Base-by-base conservation (phyloP, 192 early-diverging fungal species). In the Coemansia sp. region DNA sequence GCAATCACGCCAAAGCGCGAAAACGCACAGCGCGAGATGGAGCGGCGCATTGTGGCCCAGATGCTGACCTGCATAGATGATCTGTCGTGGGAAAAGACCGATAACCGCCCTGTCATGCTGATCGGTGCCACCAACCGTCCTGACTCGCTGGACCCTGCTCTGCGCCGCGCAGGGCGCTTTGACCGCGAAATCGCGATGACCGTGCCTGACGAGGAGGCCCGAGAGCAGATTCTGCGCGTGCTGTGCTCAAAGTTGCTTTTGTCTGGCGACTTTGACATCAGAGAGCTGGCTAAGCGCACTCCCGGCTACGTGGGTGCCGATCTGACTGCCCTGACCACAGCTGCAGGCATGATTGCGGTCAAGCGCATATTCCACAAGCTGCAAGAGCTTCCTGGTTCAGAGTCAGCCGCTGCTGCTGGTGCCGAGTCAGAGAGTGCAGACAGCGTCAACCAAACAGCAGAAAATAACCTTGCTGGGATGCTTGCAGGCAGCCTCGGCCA, bases 251-350 rank as follows among this genome's bases (percentile, higher is more conserved):
- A 93, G 61, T 79, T 97, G 40, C 84, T 87, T 14, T 67, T 98
- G 11, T 76, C 89, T 2, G 95, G 94, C 20, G 89, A 91, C 49
- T 89, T 99, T 80, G 91, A 96, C 73, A 70, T 76, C 56, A 72
- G 74, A 25, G 83, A 85, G 54, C 83, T 99, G 32, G 96, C 97
- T 20, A 94, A 92, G 63, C 67, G 90, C 69, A 98, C 97, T 3
- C 97, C 97, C 18, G 97, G 97, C 10, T 99, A 94, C 83, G 97
- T 99, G 4, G 97, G 97, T 45, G 97, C 96, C 7, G 97, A 99
- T 87, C 80, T 99, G 55, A 93, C 91, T 48, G 95, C 96, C 1
- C 73, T 99, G 61, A 92, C 91, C 0, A 84, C 92, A 4, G 89
- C 94, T 18, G 97, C 97, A 0, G 96, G 96, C 42, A 88, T 93